Conservation (phyloP, 495 filamentous ascomycete genomes). For the Bombardia bombarda region DNA sequence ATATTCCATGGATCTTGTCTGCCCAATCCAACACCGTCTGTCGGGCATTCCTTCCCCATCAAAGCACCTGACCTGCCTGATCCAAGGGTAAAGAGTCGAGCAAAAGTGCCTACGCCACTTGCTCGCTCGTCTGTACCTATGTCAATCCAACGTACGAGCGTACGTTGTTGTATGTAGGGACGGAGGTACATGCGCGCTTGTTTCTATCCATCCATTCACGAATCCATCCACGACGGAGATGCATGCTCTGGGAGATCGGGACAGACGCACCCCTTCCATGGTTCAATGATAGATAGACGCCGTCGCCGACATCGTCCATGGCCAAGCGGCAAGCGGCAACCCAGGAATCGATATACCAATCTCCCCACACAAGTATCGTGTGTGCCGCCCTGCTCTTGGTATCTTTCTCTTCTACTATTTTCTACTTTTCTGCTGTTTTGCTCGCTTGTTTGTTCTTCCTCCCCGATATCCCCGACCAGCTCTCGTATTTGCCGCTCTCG, state of each 20-base stretch:
- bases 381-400: no score
- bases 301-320: constrained; percentile 1
- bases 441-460: background rate
- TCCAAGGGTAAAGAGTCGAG: background rate
- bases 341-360: background rate
- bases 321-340: no score
- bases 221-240: no score
- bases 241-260: no score
- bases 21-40: constrained; percentile 12
- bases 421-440: background rate
- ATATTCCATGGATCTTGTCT: constrained; percentile 4
- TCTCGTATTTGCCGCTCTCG: background rate
- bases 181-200: no score
- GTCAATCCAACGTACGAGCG: no score
- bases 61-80: constrained; percentile 12
- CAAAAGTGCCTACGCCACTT: constrained; percentile 9
- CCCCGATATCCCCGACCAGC: background rate
- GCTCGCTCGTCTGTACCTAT: no score
- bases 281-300: background rate
- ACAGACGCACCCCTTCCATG: no score
- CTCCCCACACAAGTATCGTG: no score
- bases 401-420: background rate
- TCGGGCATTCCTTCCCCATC: background rate
- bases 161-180: no score
- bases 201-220: background rate